Conservation (phyloP, 2,329 filamentous ascomycete species). For the Coniochaeta pulveracea region DNA sequence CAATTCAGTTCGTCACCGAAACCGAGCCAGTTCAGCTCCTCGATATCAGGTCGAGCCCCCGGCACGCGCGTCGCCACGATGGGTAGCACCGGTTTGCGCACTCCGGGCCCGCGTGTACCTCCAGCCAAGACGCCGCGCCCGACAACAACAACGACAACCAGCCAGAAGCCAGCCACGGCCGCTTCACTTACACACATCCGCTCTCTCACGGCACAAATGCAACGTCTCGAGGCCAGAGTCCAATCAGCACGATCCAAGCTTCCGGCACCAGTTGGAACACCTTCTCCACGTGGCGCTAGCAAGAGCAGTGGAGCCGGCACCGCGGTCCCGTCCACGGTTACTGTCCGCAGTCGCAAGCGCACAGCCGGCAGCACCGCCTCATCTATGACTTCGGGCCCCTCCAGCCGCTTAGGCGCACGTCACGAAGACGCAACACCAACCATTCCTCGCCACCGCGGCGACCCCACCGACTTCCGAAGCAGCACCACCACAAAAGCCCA, state of each 20-base stretch:
- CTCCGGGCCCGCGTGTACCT: constrained; percentile 30
- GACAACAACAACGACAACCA: constrained; percentile 34
- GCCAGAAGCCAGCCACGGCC: constrained; percentile 41
- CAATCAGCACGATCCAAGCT: constrained; percentile 86
- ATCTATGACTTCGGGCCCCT: constrained; percentile 22
- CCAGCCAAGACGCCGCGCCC: constrained; percentile 32
- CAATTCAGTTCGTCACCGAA: too few relatives aligned
- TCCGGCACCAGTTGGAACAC: constrained; percentile 67
- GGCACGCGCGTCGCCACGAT: constrained; percentile 28
- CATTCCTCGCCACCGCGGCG: constrained; percentile 18
- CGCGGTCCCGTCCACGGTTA: constrained; percentile 43
- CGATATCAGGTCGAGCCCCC: constrained; percentile 18
- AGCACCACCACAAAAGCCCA: constrained; percentile 32
- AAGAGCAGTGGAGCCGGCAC: constrained; percentile 19
- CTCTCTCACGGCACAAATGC: constrained; percentile 91
- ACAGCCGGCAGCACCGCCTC: constrained; percentile 45
- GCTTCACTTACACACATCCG: constrained; percentile 86
- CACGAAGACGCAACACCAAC: constrained; percentile 38
- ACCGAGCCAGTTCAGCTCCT: too few relatives aligned
- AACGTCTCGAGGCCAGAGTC: constrained; percentile 86
- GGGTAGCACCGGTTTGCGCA: constrained; percentile 32
- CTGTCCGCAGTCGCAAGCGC: constrained; percentile 60
- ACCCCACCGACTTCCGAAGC: constrained; percentile 12
- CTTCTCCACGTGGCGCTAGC: constrained; percentile 57
- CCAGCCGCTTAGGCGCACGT: too few relatives aligned